Conservation (phyloP, 495 filamentous ascomycete species). For the Thermochaetoides thermophila region DNA sequence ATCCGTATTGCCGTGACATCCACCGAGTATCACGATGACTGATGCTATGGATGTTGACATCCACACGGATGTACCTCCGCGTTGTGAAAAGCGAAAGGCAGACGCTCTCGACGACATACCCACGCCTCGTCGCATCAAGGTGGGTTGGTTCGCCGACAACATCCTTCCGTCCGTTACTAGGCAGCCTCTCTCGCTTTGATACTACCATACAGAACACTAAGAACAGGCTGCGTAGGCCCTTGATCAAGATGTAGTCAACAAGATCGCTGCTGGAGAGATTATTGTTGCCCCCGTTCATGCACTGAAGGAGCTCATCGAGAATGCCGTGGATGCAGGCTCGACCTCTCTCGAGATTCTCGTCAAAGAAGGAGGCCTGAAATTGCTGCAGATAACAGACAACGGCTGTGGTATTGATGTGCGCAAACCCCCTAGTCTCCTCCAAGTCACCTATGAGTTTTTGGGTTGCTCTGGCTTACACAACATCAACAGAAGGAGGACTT, state of each 20-base stretch:
- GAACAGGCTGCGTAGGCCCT: conserved; percentile 44
- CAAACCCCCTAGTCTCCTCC: too few species aligned
- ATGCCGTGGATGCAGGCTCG: conserved; percentile 90
- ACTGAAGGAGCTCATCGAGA: conserved; percentile 94
- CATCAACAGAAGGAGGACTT: conserved; percentile 64
- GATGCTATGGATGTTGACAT: conserved; percentile 20
- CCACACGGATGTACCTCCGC: too few species aligned
- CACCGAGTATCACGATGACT: conserved; percentile 6
- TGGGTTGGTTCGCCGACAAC: conserved; percentile 5
- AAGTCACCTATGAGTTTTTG: too few species aligned
- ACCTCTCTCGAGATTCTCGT: conserved; percentile 82
- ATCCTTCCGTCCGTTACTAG: background rate
- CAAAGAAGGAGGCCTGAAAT: conserved; percentile 92
- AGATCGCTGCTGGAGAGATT: conserved; percentile 98
- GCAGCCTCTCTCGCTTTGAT: too few species aligned
- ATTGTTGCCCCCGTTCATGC: conserved; percentile 96
- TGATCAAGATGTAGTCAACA: conserved; percentile 93
- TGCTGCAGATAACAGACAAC: conserved; percentile 96
- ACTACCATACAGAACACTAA: conserved; percentile 6
- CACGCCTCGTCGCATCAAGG: conserved; percentile 55
- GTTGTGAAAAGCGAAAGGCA: conserved; percentile 51
- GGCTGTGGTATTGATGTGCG: conserved; percentile 88
- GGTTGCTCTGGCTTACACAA: background rate
- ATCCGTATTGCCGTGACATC: too few species aligned
- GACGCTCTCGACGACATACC: conserved; percentile 21